A percentile compares a stretch with the other conserved stretches of the same genome.
Evolutionary conservation across 805 yeast genomes (phyloP).

Genomic region (Nakazawaea ernobii): DNA sequence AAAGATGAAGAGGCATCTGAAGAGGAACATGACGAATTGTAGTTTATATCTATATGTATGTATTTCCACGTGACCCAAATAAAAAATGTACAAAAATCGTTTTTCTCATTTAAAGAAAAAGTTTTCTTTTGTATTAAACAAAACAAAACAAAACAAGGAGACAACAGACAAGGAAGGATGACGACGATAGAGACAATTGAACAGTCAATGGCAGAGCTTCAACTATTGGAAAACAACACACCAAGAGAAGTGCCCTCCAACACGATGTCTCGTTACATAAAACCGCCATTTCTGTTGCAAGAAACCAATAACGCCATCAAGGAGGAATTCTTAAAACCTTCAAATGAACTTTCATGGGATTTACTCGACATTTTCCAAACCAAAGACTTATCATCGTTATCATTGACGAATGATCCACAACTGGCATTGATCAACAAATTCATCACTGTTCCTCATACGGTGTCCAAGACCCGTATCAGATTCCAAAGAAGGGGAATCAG

Average conservation of each 20-base stretch:
- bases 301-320: slow-evolving; percentile 20
- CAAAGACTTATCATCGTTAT: slow-evolving; percentile 23
- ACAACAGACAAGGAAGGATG: neutral
- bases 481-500: slow-evolving; percentile 71
- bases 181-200: neutral
- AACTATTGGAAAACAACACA: neutral
- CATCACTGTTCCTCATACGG: slow-evolving; percentile 51
- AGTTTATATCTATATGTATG: too few species aligned
- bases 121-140: neutral
- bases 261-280: slow-evolving; percentile 10
- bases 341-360: slow-evolving; percentile 58
- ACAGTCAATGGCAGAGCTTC: neutral
- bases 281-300: slow-evolving; percentile 10
- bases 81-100: too few species aligned
- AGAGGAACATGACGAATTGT: slow-evolving; percentile 17
- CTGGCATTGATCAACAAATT: slow-evolving; percentile 39
- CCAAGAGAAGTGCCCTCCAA: slow-evolving; percentile 9
- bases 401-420: slow-evolving; percentile 16
- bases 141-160: neutral
- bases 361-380: slow-evolving; percentile 67
- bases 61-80: too few species aligned
- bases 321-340: slow-evolving; percentile 54
- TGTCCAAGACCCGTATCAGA: slow-evolving; percentile 58
- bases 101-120: neutral
- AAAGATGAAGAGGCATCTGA: slow-evolving; percentile 24